Evolutionary conservation across 2,329 filamentous ascomycete species (phyloP).

Genomic region (Knufia fluminis): DNA sequence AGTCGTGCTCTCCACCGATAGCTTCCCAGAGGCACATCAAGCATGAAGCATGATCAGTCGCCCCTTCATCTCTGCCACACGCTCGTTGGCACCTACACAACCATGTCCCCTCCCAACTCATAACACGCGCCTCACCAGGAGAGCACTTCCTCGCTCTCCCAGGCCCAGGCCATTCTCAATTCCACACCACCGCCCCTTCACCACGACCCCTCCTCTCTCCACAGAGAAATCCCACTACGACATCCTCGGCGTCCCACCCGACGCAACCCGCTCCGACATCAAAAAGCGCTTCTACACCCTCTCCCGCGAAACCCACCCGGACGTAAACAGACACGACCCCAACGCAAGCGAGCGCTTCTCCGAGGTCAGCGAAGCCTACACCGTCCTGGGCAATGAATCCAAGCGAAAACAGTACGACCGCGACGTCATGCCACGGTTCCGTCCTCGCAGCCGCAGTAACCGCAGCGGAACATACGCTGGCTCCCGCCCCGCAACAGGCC

Average conservation of each 20-base stretch:
- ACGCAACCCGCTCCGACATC: slow-evolving; percentile 65
- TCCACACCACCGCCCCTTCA: slow-evolving; percentile 13
- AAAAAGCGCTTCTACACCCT: slow-evolving; percentile 91
- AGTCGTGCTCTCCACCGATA: background rate
- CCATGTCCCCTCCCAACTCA: slow-evolving; percentile 5
- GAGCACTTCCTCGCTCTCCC: background rate
- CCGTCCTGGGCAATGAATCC: slow-evolving; percentile 59
- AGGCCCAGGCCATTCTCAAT: background rate
- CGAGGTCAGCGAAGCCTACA: slow-evolving; percentile 75
- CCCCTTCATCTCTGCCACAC: slow-evolving; percentile 10
- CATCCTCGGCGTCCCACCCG: slow-evolving; percentile 60
- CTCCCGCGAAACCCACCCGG: slow-evolving; percentile 86
- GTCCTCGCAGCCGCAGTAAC: slow-evolving; percentile 37
- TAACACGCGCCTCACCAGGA: slow-evolving; percentile 3
- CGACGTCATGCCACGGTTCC: slow-evolving; percentile 29
- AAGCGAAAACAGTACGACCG: slow-evolving; percentile 78
- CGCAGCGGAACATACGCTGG: slow-evolving; percentile 17
- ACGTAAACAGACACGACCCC: slow-evolving; percentile 73
- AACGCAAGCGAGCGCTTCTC: slow-evolving; percentile 66
- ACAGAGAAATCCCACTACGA: slow-evolving; percentile 63
- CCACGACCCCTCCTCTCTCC: slow-evolving; percentile 10
- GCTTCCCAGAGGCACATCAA: slow-evolving; percentile 6
- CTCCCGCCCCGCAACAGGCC: slow-evolving; percentile 62
- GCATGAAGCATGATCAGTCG: slow-evolving; percentile 23
- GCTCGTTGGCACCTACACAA: slow-evolving; percentile 14